Conservation (phyloP, 441 rosid genomes). For the Eutrema salsugineum region DNA sequence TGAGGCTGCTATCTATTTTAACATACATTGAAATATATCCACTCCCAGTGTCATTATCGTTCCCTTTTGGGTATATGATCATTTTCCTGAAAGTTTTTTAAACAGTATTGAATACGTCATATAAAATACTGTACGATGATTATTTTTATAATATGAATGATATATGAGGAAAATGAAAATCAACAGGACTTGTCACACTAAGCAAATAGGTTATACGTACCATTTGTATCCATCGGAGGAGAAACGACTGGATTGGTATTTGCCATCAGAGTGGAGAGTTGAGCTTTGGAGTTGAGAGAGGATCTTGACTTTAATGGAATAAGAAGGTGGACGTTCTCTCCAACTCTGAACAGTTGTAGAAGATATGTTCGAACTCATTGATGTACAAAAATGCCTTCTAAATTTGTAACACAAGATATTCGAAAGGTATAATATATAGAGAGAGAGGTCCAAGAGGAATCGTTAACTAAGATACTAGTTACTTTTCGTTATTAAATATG, state of each 20-base stretch:
- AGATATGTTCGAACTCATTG: not conserved
- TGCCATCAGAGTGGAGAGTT: not conserved
- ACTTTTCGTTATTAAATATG: no score
- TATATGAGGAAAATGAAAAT: no score
- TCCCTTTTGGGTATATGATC: no score
- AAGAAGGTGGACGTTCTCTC: slow-evolving; percentile 12
- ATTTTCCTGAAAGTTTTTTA: not conserved
- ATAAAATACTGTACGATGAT: no score
- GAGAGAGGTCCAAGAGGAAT: no score
- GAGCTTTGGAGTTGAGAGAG: not conserved
- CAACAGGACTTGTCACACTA: no score
- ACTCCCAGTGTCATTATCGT: no score
- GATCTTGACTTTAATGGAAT: not conserved
- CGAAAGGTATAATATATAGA: no score
- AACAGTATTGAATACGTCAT: no score
- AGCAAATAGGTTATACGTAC: not conserved
- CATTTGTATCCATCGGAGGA: not conserved
- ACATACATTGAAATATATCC: not conserved
- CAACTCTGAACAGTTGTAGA: not conserved
- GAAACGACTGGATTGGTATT: not conserved
- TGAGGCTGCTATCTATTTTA: not conserved
- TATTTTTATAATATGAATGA: no score
- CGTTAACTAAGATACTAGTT: no score
- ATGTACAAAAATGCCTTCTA: not conserved
- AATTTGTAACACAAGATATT: no score